Evolutionary conservation across 2,329 filamentous ascomycete genomes (phyloP).

Genomic region (Trichophyton mentagrophytes): DNA sequence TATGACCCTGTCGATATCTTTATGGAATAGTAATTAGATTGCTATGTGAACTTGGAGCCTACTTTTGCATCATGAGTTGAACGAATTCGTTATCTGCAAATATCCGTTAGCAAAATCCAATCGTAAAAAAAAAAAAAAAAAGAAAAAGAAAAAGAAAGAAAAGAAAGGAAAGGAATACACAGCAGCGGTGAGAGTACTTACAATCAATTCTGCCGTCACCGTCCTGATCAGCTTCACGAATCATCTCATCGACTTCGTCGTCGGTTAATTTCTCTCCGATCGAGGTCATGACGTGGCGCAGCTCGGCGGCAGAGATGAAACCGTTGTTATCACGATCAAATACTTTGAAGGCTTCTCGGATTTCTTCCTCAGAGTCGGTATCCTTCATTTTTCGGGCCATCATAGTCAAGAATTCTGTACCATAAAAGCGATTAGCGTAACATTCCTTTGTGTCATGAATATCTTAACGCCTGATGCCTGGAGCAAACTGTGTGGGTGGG

Average conservation of each 20-base stretch:
- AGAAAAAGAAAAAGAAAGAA: too few relatives aligned
- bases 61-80: conserved; percentile 94
- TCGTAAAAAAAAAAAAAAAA: conserved; percentile 11
- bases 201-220: conserved; percentile 82
- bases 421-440: neutral
- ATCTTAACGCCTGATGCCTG: too few relatives aligned
- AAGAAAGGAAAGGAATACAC: too few relatives aligned
- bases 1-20: neutral
- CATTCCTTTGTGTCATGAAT: neutral
- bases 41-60: conserved; percentile 26
- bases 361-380: conserved; percentile 82
- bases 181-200: conserved; percentile 33
- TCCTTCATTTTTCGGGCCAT: conserved; percentile 94
- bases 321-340: conserved; percentile 88
- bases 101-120: conserved; percentile 4
- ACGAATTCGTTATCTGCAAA: conserved; percentile 74
- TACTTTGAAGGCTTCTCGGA: conserved; percentile 79
- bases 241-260: conserved; percentile 88
- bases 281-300: conserved; percentile 83
- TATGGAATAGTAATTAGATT: conserved; percentile 3
- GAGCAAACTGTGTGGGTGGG: too few relatives aligned
- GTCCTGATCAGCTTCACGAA: conserved; percentile 79
- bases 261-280: conserved; percentile 86
- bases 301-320: conserved; percentile 77
- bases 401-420: conserved; percentile 78